These are phyloP conservation scores for Ustulina deusta DNA, from an alignment of 2,329 filamentous ascomycete genomes.

Conservation along the genomic window DNA sequence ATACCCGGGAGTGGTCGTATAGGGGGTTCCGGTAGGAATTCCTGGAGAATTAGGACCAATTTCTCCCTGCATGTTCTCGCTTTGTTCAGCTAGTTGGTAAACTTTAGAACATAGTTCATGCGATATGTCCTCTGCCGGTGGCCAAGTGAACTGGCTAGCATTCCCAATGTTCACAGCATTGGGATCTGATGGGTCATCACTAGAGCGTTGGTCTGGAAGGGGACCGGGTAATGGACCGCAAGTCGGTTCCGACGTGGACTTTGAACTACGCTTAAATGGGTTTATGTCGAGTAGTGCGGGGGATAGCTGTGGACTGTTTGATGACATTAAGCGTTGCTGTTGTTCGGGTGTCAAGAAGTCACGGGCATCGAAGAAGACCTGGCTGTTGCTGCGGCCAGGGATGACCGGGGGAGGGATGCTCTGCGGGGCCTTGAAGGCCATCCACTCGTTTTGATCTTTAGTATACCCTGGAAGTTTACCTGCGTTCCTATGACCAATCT, in stretches of 20 bases:
- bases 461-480: background rate
- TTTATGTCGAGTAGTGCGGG: too few relatives aligned
- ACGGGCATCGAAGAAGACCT: constrained; percentile 7
- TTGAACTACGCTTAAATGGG: too few relatives aligned
- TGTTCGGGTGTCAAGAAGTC: constrained; percentile 7
- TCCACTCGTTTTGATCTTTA: background rate
- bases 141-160: background rate
- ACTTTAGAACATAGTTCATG: background rate
- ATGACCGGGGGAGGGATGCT: background rate
- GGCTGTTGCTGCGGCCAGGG: background rate
- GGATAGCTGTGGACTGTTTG: too few relatives aligned
- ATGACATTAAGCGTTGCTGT: background rate
- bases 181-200: background rate
- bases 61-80: background rate
- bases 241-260: too few relatives aligned
- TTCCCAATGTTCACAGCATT: background rate
- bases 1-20: background rate
- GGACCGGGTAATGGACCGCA: too few relatives aligned
- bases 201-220: too few relatives aligned
- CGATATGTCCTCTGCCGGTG: background rate
- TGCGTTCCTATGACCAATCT: background rate
- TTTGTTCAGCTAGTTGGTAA: background rate
- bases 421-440: background rate
- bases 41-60: background rate
- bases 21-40: background rate